phyloP scores from a whole-genome alignment of 2,329 filamentous ascomycete genomes.

The Aspergillaceae sp. region DNA sequence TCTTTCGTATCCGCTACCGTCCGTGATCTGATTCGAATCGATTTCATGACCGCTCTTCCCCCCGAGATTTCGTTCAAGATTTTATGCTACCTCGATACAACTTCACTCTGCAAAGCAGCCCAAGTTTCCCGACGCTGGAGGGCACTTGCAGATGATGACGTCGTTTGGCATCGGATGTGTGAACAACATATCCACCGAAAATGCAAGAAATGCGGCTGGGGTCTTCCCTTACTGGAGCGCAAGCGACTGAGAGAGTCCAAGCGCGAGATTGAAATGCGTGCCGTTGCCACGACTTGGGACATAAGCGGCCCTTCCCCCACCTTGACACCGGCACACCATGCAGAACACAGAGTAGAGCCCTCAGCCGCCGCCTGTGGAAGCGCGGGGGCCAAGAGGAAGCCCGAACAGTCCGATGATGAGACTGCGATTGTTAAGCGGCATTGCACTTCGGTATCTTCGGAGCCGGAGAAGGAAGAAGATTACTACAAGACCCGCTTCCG shows the following conservation, averaged over 20 bases:
- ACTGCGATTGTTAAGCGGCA: constrained; percentile 24
- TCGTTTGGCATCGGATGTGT: constrained; percentile 97
- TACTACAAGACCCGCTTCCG: constrained; percentile 48
- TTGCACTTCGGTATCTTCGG: constrained; percentile 17
- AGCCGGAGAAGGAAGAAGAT: constrained; percentile 31
- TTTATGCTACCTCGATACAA: constrained; percentile 83
- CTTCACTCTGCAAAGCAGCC: constrained; percentile 88
- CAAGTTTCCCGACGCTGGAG: constrained; percentile 89
- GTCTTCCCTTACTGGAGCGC: constrained; percentile 77
- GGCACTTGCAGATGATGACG: constrained; percentile 85
- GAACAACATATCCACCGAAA: constrained; percentile 93
- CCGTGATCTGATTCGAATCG: constrained; percentile 91
- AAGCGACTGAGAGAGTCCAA: constrained; percentile 82
- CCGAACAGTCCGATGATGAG: constrained; percentile 19
- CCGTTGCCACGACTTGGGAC: constrained; percentile 52
- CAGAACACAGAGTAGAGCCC: background rate
- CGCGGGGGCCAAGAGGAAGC: constrained; percentile 19
- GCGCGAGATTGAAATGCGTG: constrained; percentile 67
- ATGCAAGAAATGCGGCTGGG: constrained; percentile 93
- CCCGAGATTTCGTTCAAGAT: constrained; percentile 90
- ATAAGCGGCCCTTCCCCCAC: constrained; percentile 45
- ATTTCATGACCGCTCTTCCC: constrained; percentile 83
- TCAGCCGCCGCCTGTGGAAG: constrained; percentile 1
- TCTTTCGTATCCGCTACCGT: constrained; percentile 87
- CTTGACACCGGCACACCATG: constrained; percentile 1